These are phyloP conservation scores for Daldinia vernicosa DNA, from an alignment of 495 filamentous ascomycete genomes.

Conservation along the genomic window DNA sequence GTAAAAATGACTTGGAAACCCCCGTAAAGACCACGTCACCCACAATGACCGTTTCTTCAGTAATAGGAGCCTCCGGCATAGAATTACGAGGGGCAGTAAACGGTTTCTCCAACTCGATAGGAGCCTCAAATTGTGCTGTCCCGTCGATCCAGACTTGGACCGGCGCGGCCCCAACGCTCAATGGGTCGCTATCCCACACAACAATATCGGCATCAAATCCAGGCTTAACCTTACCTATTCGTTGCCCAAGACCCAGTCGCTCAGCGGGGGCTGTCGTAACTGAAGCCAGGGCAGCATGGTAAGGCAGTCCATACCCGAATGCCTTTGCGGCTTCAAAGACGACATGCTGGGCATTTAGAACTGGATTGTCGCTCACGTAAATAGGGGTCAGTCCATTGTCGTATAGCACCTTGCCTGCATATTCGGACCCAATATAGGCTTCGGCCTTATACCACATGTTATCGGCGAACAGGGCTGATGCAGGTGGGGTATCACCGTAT, in stretches of 20 bases:
- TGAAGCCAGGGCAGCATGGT: slow-evolving; percentile 66
- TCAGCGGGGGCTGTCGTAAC: slow-evolving; percentile 70
- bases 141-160: slow-evolving; percentile 74
- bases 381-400: slow-evolving; percentile 65
- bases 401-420: slow-evolving; percentile 67
- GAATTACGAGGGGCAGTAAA: slow-evolving; percentile 38
- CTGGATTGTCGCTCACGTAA: slow-evolving; percentile 61
- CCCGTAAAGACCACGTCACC: slow-evolving; percentile 60
- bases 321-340: slow-evolving; percentile 69
- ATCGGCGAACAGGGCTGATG: slow-evolving; percentile 65
- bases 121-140: slow-evolving; percentile 58
- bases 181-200: slow-evolving; percentile 72
- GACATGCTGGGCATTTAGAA: slow-evolving; percentile 60
- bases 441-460: slow-evolving; percentile 72
- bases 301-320: slow-evolving; percentile 67
- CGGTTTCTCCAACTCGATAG: slow-evolving; percentile 54
- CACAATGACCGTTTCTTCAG: slow-evolving; percentile 48
- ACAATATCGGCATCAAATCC: slow-evolving; percentile 74
- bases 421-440: slow-evolving; percentile 65
- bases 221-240: slow-evolving; percentile 67
- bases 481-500: slow-evolving; percentile 56
- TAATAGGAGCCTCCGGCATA: slow-evolving; percentile 41
- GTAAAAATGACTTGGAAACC: slow-evolving; percentile 53
- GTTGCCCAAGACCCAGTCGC: slow-evolving; percentile 64
- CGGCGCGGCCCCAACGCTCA: slow-evolving; percentile 67